phyloP scores from a whole-genome alignment of 1,284 basidiomycete genomes.

The Ganoderma meredithae region DNA sequence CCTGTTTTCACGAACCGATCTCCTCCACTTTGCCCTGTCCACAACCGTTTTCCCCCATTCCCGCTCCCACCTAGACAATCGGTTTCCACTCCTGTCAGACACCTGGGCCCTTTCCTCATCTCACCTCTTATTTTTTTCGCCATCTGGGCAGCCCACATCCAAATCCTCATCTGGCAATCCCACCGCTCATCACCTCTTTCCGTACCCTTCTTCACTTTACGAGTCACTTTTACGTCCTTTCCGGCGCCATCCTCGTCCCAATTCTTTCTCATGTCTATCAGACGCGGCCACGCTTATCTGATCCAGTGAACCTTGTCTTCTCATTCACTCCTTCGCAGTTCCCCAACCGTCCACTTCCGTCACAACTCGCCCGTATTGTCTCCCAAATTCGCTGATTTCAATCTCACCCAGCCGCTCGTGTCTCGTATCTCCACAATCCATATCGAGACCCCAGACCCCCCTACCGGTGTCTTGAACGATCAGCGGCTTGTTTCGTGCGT shows the following conservation, averaged over 20 bases:
- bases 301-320: constrained; percentile 16
- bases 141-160: not conserved
- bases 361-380: constrained; percentile 1
- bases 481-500: constrained; percentile 1
- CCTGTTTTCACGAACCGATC: constrained; percentile 10
- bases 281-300: constrained; percentile 26
- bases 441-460: not conserved
- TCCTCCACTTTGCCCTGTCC: constrained; percentile 14
- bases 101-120: not conserved
- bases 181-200: constrained; percentile 6
- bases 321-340: constrained; percentile 6
- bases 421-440: constrained; percentile 3
- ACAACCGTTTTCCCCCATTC: constrained; percentile 3
- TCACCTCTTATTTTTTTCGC: not conserved
- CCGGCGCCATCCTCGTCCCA: not conserved
- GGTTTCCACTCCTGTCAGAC: constrained; percentile 3
- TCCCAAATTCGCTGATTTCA: not conserved
- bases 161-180: constrained; percentile 11
- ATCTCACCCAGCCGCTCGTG: not conserved
- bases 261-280: constrained; percentile 32
- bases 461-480: constrained; percentile 9
- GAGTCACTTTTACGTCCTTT: not conserved
- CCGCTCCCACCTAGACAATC: not conserved
- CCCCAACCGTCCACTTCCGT: not conserved
- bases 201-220: not conserved